A percentile compares a stretch with the other conserved stretches of the same genome.
phyloP scores from a whole-genome alignment of 2,329 filamentous ascomycete species.

The Cercospora sp. region DNA sequence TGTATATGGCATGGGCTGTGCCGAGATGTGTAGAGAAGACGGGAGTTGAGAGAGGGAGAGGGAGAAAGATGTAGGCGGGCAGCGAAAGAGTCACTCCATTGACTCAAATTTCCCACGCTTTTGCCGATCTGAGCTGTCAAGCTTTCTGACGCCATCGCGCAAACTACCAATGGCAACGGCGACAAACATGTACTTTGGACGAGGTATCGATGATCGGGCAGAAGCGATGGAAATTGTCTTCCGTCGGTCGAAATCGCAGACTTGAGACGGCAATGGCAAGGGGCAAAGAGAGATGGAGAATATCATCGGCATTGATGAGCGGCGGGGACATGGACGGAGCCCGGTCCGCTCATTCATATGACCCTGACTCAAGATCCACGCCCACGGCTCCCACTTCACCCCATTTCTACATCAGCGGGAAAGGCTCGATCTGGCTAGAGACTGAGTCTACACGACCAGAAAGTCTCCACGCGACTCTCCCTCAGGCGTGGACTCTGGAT shows the following conservation, averaged over 20 bases:
- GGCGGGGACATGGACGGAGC: not conserved
- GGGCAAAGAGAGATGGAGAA: not conserved
- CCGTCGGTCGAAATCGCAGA: not conserved
- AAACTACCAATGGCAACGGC: not conserved
- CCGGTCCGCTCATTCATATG: not conserved
- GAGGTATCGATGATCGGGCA: not conserved
- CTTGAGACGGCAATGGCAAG: not conserved
- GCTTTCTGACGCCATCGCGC: conserved; percentile 10
- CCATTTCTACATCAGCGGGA: too few relatives aligned
- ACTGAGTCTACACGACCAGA: too few relatives aligned
- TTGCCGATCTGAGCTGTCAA: not conserved
- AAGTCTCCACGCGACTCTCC: too few relatives aligned
- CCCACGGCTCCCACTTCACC: not conserved
- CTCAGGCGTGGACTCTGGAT: too few relatives aligned
- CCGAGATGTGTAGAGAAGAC: not conserved
- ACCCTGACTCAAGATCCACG: not conserved
- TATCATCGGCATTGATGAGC: not conserved
- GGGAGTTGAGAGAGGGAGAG: not conserved
- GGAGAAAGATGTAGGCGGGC: not conserved
- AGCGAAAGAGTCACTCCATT: conserved; percentile 3
- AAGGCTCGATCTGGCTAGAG: too few relatives aligned
- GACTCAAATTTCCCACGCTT: not conserved
- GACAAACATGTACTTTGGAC: not conserved
- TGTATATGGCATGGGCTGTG: not conserved
- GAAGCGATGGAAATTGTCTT: not conserved